Evolutionary conservation across 495 filamentous ascomycete species (phyloP), one percentile per base, ranked within the genome.

Genomic region (Lentithecium fluviatile): DNA sequence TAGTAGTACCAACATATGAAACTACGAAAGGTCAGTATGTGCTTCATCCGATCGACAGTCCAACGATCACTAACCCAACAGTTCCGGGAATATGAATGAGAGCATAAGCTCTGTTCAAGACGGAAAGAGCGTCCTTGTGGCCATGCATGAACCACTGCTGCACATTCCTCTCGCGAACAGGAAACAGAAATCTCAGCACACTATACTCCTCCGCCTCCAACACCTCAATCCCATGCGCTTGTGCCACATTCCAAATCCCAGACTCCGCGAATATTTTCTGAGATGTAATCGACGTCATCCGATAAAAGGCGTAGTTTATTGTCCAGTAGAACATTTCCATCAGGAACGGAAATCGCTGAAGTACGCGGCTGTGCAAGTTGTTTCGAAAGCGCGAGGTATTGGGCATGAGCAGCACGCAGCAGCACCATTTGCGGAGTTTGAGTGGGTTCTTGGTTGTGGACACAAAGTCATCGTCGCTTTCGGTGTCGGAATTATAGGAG

Each of bases 1-100:
- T 81, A 83, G 70, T 87, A 87, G 69, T 82, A 87, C 84, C 84
- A 87, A 17, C 79, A 83, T 21, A 87, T 79, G 67, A 85, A 87
- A 1, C 82, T 83, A 36, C 17, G 5, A 17, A 1, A 24, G n/a
- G 23, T 51, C 19, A 46, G 43, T n/a, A 55, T 15, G 11, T 10
- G 42, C 50, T 40, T 13, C 25, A 38, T 8, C 36, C 36, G 7
- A 15, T 38, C 36, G 36, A 15, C 8, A 7, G 7, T 38, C n/a
- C n/a, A n/a, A n/a, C n/a, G 36, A 8, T 15, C 26, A 78, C 80
- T 66, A 73, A 85, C 82, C 80, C 80, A 32, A 87, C 83, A 12
- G 83, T 86, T 21, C 84, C 84, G 0, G 84, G 84, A 56, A 87
- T 86, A 58, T 87, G 84, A 21, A 87, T 82, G 21, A 87, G 69